These are phyloP conservation scores for Alternaria burnsii DNA, from an alignment of 2,329 filamentous ascomycete species.

Conservation along the genomic window DNA sequence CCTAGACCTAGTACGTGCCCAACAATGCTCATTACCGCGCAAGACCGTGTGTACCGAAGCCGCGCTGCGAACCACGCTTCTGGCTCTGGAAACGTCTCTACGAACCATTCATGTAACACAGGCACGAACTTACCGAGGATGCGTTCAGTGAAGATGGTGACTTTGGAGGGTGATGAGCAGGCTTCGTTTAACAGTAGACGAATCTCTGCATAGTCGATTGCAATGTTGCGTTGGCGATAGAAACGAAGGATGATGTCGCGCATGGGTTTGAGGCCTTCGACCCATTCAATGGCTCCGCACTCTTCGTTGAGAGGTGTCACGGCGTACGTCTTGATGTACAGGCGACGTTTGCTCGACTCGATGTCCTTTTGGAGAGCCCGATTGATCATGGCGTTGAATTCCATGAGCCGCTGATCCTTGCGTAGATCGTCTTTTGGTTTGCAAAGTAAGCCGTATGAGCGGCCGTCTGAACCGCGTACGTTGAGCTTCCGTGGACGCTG, in stretches of 20 bases:
- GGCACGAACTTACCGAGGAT: slow-evolving; percentile 78
- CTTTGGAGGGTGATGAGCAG: slow-evolving; percentile 68
- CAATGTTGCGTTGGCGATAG: slow-evolving; percentile 77
- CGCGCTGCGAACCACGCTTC: slow-evolving; percentile 91
- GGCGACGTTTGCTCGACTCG: slow-evolving; percentile 85
- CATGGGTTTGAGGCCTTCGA: slow-evolving; percentile 92
- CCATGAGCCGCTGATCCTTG: slow-evolving; percentile 98
- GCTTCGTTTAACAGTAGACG: slow-evolving; percentile 71
- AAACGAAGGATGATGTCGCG: slow-evolving; percentile 86
- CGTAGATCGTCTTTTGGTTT: slow-evolving; percentile 98
- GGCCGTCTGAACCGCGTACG: slow-evolving; percentile 87
- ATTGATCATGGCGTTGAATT: slow-evolving; percentile 99
- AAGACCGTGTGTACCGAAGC: slow-evolving; percentile 88
- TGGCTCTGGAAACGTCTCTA: slow-evolving; percentile 92
- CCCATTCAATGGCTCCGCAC: slow-evolving; percentile 98
- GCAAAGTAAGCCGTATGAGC: slow-evolving; percentile 87
- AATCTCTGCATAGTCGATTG: slow-evolving; percentile 69
- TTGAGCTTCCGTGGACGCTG: slow-evolving; percentile 92
- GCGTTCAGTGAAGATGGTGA: slow-evolving; percentile 74
- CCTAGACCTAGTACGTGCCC: slow-evolving; percentile 92
- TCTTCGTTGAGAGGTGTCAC: slow-evolving; percentile 98
- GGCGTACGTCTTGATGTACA: slow-evolving; percentile 91
- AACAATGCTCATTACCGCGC: slow-evolving; percentile 99
- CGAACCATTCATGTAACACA: slow-evolving; percentile 92
- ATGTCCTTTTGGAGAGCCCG: slow-evolving; percentile 89